Conservation (phyloP, 495 filamentous ascomycete species). For the Bombardia bombarda region DNA sequence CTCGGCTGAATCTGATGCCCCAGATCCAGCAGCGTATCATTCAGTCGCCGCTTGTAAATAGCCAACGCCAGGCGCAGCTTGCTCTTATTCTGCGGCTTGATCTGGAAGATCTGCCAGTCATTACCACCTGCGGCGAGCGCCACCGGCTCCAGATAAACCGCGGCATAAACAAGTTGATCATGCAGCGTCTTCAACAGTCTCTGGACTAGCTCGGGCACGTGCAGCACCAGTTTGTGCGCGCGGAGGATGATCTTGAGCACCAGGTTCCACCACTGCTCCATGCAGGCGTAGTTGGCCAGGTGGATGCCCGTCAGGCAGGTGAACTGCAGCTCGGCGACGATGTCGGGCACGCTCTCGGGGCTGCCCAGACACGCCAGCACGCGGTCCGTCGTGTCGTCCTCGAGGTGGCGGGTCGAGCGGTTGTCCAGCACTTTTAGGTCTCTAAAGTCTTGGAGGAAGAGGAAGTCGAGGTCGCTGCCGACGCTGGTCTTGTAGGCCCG, state of each 20-base stretch:
- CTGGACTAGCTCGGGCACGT: conserved; percentile 49
- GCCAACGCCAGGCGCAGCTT: conserved; percentile 30
- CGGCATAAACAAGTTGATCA: conserved; percentile 63
- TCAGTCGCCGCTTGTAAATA: conserved; percentile 35
- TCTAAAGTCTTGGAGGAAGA: conserved; percentile 53
- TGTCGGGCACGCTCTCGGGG: conserved; percentile 27
- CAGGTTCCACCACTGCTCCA: conserved; percentile 82
- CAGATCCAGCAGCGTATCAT: conserved; percentile 24
- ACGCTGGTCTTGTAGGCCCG: background rate
- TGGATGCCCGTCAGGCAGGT: conserved; percentile 73
- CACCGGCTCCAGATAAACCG: conserved; percentile 48
- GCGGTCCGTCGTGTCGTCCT: conserved; percentile 23
- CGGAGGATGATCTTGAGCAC: conserved; percentile 61
- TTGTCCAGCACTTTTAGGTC: conserved; percentile 61
- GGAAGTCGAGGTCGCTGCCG: conserved; percentile 37
- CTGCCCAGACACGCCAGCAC: conserved; percentile 18
- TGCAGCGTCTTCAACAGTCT: conserved; percentile 55
- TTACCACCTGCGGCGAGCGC: conserved; percentile 19
- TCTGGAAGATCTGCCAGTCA: conserved; percentile 39
- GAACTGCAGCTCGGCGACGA: conserved; percentile 85
- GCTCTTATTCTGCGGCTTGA: conserved; percentile 27
- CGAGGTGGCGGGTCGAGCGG: conserved; percentile 16
- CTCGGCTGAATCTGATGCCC: conserved; percentile 20
- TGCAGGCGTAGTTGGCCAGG: conserved; percentile 75
- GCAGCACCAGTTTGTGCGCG: conserved; percentile 49